Percentiles rank a stretch among this genome's conserved stretches.
Evolutionary conservation across 2,329 filamentous ascomycete genomes (phyloP).

Genomic region (Cladophialophora exuberans): DNA sequence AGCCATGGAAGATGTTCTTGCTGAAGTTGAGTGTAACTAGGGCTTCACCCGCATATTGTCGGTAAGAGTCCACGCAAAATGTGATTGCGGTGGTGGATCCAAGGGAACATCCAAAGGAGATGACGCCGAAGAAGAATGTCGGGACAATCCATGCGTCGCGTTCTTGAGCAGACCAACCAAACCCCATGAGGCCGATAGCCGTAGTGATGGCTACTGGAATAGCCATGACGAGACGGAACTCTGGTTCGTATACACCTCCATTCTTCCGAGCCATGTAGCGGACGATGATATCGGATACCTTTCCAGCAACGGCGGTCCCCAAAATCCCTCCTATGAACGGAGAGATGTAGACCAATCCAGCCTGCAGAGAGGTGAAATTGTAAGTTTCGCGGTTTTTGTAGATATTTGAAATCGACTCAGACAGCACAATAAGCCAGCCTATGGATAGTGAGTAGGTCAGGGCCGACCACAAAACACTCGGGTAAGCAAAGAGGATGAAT

Average conservation of each 20-base stretch:
- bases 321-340: slow-evolving; percentile 87
- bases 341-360: slow-evolving; percentile 84
- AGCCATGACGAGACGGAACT: slow-evolving; percentile 89
- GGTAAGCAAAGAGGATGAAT: slow-evolving; percentile 85
- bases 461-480: slow-evolving; percentile 85
- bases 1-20: slow-evolving; percentile 90
- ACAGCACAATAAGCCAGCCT: slow-evolving; percentile 94
- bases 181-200: slow-evolving; percentile 86
- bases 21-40: slow-evolving; percentile 91
- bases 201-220: slow-evolving; percentile 77
- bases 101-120: slow-evolving; percentile 89
- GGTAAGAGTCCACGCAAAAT: slow-evolving; percentile 90
- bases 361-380: slow-evolving; percentile 78
- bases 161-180: slow-evolving; percentile 85
- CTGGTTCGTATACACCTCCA: slow-evolving; percentile 92
- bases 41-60: slow-evolving; percentile 90
- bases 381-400: slow-evolving; percentile 72
- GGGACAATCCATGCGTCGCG: slow-evolving; percentile 85
- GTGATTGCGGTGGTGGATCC: slow-evolving; percentile 91
- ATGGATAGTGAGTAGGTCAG: slow-evolving; percentile 84
- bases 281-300: slow-evolving; percentile 83
- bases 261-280: slow-evolving; percentile 80
- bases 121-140: slow-evolving; percentile 87
- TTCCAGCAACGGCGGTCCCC: slow-evolving; percentile 89
- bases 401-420: slow-evolving; percentile 80